Evolutionary conservation across 202 grass and related monocot species (phyloP), one percentile per base, ranked within the genome.

Genomic region (Cymbopogon flexuosus): DNA sequence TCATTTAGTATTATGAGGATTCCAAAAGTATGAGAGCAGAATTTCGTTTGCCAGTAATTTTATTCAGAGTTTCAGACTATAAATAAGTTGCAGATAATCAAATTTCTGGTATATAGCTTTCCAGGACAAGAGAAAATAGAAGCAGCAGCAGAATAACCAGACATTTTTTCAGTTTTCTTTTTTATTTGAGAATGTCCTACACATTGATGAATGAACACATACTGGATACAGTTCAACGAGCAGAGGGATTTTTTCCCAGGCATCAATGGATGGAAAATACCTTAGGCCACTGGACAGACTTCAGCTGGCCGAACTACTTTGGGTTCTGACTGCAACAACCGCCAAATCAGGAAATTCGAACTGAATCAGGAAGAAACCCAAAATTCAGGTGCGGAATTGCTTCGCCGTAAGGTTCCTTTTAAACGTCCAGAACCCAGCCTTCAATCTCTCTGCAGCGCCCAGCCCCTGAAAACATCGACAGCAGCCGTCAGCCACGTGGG

Each of bases 221-320:
- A 27, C 8, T 56, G 13, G 46, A 21, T 18, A 10, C 31, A 63
- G 22, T 65, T 77, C 3, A 54, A 71, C 49, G 18, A 54, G 36
- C 21, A 46, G 41, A 27, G 27, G 27, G 27, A 27, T 46, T 4
- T 46, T 13, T 45, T 45, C 13, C 10, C 45, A 39, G 23, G 6
- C 0, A 51, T 33, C 34, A 79, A 27, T 35, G 5, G 18, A 39
- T 78, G 62, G 16, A 10, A 39, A 77, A 15, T 82, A 97, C 94
- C 91, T 92, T 92, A 1, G 94, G 91, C 15, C 69, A 73, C 73
- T 97, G 94, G 5, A 75, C 62, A 8, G 79, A 58, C 62, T 78
- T 85, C 13, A 97, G 85, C 4, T 60, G 77, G 18, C 43, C 59
- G 70, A 93, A 93, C 73, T 90, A 22, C 4, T 60, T 79, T 4